Conservation (phyloP, 192 early-diverging fungal species). For the Lobosporangium transversale region DNA sequence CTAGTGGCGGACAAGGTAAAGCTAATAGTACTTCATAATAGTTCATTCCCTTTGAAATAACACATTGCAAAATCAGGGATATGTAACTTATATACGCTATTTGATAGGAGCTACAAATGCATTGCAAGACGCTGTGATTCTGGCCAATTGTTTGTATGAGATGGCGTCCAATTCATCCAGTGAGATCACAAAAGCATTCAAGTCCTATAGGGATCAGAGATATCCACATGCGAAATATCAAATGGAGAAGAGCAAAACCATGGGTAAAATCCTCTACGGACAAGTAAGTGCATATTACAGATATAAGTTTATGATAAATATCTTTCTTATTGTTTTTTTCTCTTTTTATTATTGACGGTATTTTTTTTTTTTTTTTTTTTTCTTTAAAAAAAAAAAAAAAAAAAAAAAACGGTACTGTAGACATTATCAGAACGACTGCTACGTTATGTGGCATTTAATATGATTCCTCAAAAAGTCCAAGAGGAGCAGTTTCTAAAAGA, state of each 20-base stretch:
- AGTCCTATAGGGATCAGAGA: slow-evolving; percentile 13
- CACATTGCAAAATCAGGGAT: too few species aligned
- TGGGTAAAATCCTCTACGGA: slow-evolving; percentile 18
- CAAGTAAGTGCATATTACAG: slow-evolving; percentile 18
- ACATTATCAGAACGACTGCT: not conserved
- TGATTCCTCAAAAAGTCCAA: slow-evolving; percentile 7
- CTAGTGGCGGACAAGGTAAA: slow-evolving; percentile 17
- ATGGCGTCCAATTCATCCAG: not conserved
- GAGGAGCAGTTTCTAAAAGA: slow-evolving; percentile 13
- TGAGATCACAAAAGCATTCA: slow-evolving; percentile 13
- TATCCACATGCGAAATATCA: slow-evolving; percentile 10
- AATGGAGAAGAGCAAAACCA: slow-evolving; percentile 2
- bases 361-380: not conserved
- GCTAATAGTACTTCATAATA: too few species aligned
- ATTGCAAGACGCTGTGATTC: slow-evolving; percentile 26
- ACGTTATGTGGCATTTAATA: slow-evolving; percentile 12
- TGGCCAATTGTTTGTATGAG: slow-evolving; percentile 30
- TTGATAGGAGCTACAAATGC: slow-evolving; percentile 12
- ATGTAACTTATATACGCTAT: too few species aligned
- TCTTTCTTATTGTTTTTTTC: not conserved
- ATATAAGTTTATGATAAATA: not conserved
- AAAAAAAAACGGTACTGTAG: too few species aligned
- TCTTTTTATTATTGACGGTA: not conserved
- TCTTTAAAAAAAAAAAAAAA: too few species aligned
- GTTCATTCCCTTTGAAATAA: too few species aligned